These are phyloP conservation scores for Gentiana macrophylla DNA, from an alignment of 257 asterid species.

Conservation along the genomic window DNA sequence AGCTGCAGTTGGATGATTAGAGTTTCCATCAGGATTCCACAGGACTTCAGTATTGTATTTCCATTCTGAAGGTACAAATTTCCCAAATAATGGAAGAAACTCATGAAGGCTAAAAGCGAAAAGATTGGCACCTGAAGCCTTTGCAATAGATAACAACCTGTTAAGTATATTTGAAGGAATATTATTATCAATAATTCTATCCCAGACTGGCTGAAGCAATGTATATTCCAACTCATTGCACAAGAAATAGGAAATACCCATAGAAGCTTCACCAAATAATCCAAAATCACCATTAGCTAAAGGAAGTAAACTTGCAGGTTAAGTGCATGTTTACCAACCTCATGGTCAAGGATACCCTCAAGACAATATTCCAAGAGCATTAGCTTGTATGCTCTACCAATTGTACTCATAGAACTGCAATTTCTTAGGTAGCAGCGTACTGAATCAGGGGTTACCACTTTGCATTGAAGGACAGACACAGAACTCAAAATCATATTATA, in stretches of 20 bases:
- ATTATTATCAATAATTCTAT: constrained; percentile 58
- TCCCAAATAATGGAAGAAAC: constrained; percentile 48
- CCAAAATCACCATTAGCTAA: constrained; percentile 89
- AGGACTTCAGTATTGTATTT: constrained; percentile 44
- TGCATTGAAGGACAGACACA: constrained; percentile 33
- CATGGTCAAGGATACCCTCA: constrained; percentile 80
- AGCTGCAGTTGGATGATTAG: constrained; percentile 51
- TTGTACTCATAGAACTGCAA: constrained; percentile 23
- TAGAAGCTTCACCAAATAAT: constrained; percentile 38
- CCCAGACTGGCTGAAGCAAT: constrained; percentile 57
- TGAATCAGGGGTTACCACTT: constrained; percentile 77
- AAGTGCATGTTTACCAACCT: constrained; percentile 51
- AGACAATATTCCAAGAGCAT: constrained; percentile 89
- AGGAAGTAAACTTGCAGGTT: constrained; percentile 63
- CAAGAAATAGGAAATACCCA: constrained; percentile 55
- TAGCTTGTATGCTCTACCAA: constrained; percentile 45
- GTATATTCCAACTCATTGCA: constrained; percentile 69
- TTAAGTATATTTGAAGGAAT: constrained; percentile 45
- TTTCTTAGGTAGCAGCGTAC: constrained; percentile 67
- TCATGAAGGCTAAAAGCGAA: constrained; percentile 40
- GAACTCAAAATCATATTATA: constrained; percentile 57
- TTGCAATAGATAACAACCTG: constrained; percentile 68
- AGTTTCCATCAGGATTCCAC: constrained; percentile 59
- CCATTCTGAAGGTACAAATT: constrained; percentile 77
- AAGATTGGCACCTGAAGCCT: constrained; percentile 70